Evolutionary conservation across 805 yeast species (phyloP).

Genomic region (Torulaspora gathmanii): DNA sequence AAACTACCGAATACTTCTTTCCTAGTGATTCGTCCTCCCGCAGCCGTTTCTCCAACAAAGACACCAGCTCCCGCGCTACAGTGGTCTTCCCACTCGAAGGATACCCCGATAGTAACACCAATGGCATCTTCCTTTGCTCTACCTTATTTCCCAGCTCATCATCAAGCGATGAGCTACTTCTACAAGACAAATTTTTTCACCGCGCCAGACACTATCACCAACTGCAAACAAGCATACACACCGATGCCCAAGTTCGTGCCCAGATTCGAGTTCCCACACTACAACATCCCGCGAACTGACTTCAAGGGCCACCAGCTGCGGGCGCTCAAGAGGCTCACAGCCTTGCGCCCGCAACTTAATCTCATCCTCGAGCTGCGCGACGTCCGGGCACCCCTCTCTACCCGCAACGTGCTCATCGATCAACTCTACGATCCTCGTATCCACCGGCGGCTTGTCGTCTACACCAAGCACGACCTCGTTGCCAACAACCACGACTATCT

Average conservation of each 20-base stretch:
- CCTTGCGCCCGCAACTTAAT: constrained; percentile 74
- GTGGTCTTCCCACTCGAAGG: constrained; percentile 84
- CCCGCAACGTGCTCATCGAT: constrained; percentile 76
- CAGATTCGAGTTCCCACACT: constrained; percentile 65
- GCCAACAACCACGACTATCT: constrained; percentile 18
- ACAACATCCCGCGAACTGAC: constrained; percentile 64
- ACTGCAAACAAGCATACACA: constrained; percentile 2
- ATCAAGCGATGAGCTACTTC: background rate
- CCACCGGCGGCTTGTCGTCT: constrained; percentile 44
- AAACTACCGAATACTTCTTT: constrained; percentile 50
- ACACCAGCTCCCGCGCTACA: constrained; percentile 55
- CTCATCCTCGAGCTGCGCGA: constrained; percentile 82
- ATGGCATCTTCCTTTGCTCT: constrained; percentile 56
- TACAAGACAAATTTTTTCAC: constrained; percentile 5
- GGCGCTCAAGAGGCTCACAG: constrained; percentile 64
- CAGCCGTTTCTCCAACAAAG: constrained; percentile 42
- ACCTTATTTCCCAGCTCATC: background rate
- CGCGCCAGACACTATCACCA: background rate
- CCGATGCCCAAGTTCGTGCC: constrained; percentile 51
- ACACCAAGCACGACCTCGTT: constrained; percentile 70
- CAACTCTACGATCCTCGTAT: constrained; percentile 49
- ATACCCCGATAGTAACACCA: constrained; percentile 74
- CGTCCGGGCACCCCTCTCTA: constrained; percentile 80
- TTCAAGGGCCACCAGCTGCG: constrained; percentile 88
- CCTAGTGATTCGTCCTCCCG: constrained; percentile 41